Base-by-base conservation (phyloP, 1,139 yeast species). In the Eremothecium sinecaudum region DNA sequence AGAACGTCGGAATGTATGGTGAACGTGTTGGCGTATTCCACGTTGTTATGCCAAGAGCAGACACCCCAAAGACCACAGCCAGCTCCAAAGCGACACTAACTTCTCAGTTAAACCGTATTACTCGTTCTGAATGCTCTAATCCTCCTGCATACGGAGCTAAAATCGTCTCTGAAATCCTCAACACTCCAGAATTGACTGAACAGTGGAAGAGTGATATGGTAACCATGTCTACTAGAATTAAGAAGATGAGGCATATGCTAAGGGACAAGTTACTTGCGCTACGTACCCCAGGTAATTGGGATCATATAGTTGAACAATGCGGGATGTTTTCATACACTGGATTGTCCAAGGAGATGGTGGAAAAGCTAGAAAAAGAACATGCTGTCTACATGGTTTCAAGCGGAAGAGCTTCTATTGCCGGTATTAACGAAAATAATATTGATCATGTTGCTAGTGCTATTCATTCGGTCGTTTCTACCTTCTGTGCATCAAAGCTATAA, bases 321-420 rank as follows among this genome's bases (percentile, higher is more conserved):
- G 98, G 98, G 49, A 90, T 90, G 98, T 90, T 90, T 61, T 84
- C 95, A 36, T 90, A 78, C 63, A 87, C 97, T 17, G 97, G 95
- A 2, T 69, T 90, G 48, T 63, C 71, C 15, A 67, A 79, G 17
- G 83, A 78, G 34, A 90, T 84, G 75, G 96, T 83, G 34, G 73
- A 71, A 38, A 70, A 82, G 46, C 70, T 87, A 42, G 94, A 84
- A 55, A 61, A 69, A 47, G 73, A 75, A 46, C 93, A 81, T 59
- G 92, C 79, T 15, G 77, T 87, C 37, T 81, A 80, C 54, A 57
- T 81, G 59, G 87, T 81, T 35, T 64, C 79, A 34, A 74, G 84
- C 37, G 97, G 98, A 34, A 78, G 98, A 61, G 92, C 93, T 42
- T 81, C 94, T 26, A 83, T 87, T 52, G 94, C 96, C 21, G 97